Evolutionary conservation across 164 flowering plant genomes (phyloP), one percentile per base, ranked within the genome.

Genomic region (Sextonia rubra): DNA sequence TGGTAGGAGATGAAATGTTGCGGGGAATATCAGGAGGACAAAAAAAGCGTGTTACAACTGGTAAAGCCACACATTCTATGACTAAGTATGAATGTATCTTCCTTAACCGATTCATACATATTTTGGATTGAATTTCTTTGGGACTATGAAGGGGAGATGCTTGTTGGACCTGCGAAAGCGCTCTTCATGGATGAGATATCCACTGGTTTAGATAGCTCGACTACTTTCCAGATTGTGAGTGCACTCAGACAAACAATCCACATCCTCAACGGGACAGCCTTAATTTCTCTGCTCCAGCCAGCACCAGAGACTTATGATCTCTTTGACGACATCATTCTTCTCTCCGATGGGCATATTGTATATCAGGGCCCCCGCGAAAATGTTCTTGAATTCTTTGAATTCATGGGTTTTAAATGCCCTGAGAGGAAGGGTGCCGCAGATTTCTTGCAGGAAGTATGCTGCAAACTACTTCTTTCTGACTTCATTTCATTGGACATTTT

Each of bases 171-270:
- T 1, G 77, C 87, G 49, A 84, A 71, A 68, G 88, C 82, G n/a
- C 68, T 87, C 23, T 84, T 87, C 77, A 87, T 87, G 90, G 90
- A 87, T 68, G 88, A 85, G 80, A 86, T 86, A 70, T 86, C 89
- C 8, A 86, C 87, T 2, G 89, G 89, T 20, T 60, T 86, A 60
- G 89, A 86, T 70, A 86, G 87, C 55, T 83, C 89, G 0, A 86
- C 87, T 6, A 86, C 89, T 2, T 83, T 64, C 75, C 86, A 84
- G 70, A 86, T 86, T 7, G 84, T 86, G 73, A 85, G 83, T 52
- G 80, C 84, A n/a, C 73, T 86, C 62, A 79, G 77, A 74, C 85
- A 86, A 63, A 70, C 85, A 12, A 77, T 82, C 56, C 86, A 85
- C 74, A 80, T 85, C 37, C 71, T 85, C n/a, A 73, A 80, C 7